These are phyloP conservation scores for Acanthamoeba lenticulata DNA, from an alignment of 208 protist genomes.

Conservation along the genomic window DNA sequence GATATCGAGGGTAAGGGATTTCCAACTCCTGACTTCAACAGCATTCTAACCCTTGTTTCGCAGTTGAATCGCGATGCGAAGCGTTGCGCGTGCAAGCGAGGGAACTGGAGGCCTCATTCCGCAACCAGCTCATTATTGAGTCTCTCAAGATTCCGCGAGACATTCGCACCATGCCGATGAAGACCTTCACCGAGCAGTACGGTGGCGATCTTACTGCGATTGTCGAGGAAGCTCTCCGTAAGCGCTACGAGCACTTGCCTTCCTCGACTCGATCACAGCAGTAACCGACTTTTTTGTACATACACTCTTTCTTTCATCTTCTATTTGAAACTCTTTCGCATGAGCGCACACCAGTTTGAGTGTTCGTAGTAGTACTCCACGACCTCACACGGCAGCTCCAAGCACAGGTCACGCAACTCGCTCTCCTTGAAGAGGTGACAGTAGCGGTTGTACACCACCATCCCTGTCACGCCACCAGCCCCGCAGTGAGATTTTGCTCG, in stretches of 20 bases:
- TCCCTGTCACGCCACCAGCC: not conserved
- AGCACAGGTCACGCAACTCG: constrained; percentile 50
- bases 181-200: constrained; percentile 43
- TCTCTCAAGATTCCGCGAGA: not conserved
- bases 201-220: constrained; percentile 4
- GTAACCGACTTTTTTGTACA: not conserved
- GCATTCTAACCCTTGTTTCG: not conserved
- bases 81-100: not conserved
- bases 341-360: constrained; percentile 16
- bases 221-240: not conserved
- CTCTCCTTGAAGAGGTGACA: constrained; percentile 74
- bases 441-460: constrained; percentile 67
- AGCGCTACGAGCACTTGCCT: not conserved
- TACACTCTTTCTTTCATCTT: not conserved
- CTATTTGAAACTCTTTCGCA: not conserved
- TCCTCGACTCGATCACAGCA: not conserved
- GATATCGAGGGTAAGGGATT: constrained; percentile 10
- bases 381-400: not conserved
- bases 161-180: constrained; percentile 25
- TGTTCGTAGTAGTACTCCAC: constrained; percentile 39
- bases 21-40: not conserved
- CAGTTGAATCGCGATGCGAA: constrained; percentile 8
- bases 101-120: not conserved
- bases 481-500: no score
- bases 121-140: not conserved